These are phyloP conservation scores for Clonostachys rosea DNA, from an alignment of 2,329 filamentous ascomycete genomes.

Conservation along the genomic window DNA sequence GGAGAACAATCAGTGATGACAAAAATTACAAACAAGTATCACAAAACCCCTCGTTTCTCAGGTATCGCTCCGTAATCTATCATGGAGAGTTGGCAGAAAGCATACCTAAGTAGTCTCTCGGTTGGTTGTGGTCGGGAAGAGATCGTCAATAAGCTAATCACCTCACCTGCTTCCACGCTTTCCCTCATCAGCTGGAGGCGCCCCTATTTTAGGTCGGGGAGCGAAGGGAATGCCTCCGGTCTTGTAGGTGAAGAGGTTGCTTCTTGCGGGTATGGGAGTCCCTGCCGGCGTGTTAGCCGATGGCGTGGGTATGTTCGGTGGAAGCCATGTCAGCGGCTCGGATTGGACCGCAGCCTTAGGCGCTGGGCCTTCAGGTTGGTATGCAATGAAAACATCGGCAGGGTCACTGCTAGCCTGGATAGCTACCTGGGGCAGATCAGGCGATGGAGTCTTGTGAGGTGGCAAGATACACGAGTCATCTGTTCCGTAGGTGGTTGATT, in stretches of 20 bases:
- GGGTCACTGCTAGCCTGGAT: slow-evolving; percentile 14
- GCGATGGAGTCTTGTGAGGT: not conserved
- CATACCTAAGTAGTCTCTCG: too few species aligned
- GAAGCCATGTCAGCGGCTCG: slow-evolving; percentile 44
- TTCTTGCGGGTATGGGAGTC: slow-evolving; percentile 28
- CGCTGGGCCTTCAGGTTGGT: slow-evolving; percentile 49
- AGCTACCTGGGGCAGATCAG: slow-evolving; percentile 15
- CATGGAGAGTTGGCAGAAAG: too few species aligned
- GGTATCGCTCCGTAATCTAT: too few species aligned
- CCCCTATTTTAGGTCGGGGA: slow-evolving; percentile 11
- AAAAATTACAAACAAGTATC: not conserved
- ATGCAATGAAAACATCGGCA: slow-evolving; percentile 43
- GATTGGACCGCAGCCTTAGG: slow-evolving; percentile 24
- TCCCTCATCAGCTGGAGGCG: not conserved
- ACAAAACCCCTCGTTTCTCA: not conserved
- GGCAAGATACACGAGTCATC: not conserved
- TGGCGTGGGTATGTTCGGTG: slow-evolving; percentile 37
- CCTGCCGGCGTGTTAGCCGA: slow-evolving; percentile 21
- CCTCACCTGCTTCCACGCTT: too few species aligned
- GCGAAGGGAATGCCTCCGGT: slow-evolving; percentile 46
- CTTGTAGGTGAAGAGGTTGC: slow-evolving; percentile 28
- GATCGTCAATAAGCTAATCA: too few species aligned
- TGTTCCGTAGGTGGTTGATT: not conserved
- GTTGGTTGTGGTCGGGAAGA: too few species aligned
- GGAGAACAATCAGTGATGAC: not conserved